Base-by-base conservation (phyloP, 371 early-diverging fungal species). In the Modicella reniformis region DNA sequence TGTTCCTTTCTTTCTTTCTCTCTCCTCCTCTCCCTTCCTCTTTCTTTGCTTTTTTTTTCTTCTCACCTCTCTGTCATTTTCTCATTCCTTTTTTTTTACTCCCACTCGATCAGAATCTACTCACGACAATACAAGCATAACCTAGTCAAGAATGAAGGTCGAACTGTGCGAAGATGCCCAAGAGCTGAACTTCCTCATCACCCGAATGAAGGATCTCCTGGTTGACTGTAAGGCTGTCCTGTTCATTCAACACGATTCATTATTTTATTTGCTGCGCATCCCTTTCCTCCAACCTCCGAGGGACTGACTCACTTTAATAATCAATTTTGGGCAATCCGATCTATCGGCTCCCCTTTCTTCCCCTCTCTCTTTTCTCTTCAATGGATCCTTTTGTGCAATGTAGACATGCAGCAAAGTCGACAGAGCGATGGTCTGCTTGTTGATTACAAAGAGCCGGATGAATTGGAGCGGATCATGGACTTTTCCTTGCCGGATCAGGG, bases 381-480 rank as follows among this genome's bases (percentile, higher is more conserved):
- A 6, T 56, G 44, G 44, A 3, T 19, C 44, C 17, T 44, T 44
- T 10, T 6, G 6, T 37, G 37, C 37, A 37, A 37, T 12, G 8
- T 30, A 79, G 79, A 85, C 72, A 82, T 87, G 60, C 72, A 80
- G 48, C 75, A 85, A 41, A 86, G 86, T 48, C 75, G 86, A 33
- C 64, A 70, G 58, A 73, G 77, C 21, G 72, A 73, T 1, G 70
- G 68, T 5, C 73, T 65, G 41, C 84, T 90, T 1, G 84, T 90
- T n/a, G 65, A 85, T 1, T 82, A 82, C 62, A 67, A 68, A 56
- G 59, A 80, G n/a, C 89, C 88, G 0, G 65, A 84, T 25, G 87
- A 87, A 29, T 67, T 90, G 6, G 85, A 84, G 48, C 76, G 82
- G 57, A 59, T 77, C 4, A 80, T 90, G 57, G 88, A 90, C 70